Percentiles rank a stretch among this genome's conserved stretches.
Conservation (phyloP, 345 rosid species). For the Populus davidiana region DNA sequence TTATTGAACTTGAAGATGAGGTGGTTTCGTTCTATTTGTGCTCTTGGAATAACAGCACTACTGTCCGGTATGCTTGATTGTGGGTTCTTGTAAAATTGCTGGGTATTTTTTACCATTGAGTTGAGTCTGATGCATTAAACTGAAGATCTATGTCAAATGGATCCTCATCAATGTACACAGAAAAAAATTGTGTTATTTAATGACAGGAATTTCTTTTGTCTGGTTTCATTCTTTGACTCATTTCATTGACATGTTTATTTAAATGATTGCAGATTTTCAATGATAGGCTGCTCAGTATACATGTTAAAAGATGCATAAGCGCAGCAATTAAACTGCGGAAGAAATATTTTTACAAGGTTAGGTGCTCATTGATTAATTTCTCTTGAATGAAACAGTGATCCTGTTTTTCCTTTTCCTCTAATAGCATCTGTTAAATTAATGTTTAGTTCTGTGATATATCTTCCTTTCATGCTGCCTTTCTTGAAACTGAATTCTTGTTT, state of each 20-base stretch:
- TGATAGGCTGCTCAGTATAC: conserved; percentile 72
- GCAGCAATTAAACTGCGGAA: conserved; percentile 79
- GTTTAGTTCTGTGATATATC: background rate
- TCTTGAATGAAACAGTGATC: background rate
- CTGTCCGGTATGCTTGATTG: background rate
- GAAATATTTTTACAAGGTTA: conserved; percentile 78
- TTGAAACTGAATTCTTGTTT: conserved; percentile 28
- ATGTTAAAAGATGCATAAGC: conserved; percentile 60
- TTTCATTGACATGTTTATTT: background rate
- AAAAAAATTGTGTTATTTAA: background rate
- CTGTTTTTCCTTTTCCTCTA: background rate
- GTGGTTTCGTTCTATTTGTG: background rate
- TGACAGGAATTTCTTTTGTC: background rate
- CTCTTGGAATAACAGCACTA: background rate
- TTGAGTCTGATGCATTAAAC: background rate
- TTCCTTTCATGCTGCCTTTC: conserved; percentile 19
- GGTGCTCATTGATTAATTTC: background rate
- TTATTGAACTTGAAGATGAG: background rate
- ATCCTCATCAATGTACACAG: background rate
- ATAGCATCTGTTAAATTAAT: background rate
- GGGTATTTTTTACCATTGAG: background rate
- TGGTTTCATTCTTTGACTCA: background rate
- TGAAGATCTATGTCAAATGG: background rate
- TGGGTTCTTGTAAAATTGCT: background rate
- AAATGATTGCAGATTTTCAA: conserved; percentile 65